Base-by-base conservation (phyloP, 2,329 filamentous ascomycete genomes). In the Cercospora zeina region DNA sequence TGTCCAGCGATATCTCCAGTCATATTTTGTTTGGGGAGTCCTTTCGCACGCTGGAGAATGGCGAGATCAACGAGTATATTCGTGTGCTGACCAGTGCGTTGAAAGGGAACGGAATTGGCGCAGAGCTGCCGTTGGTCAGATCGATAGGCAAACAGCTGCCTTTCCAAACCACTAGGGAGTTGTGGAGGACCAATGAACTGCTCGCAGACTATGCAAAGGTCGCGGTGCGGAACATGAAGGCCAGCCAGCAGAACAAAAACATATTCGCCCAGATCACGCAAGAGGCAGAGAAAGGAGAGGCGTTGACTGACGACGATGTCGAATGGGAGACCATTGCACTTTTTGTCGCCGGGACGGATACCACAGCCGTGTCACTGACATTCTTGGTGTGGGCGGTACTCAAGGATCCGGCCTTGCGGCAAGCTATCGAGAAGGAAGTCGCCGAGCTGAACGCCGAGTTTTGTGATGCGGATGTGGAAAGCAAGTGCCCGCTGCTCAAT, bases 21-120 rank as follows among this genome's bases (percentile, higher is more conserved):
- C 68, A 76, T 53, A 62, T 79, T 4, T 72, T 73, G 39, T 78
- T 79, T 62, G 77, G 77, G 14, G 74, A 77, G 45, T 70, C 67
- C 1, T 78, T 79, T 59, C 66, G 71, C 5, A 77, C 77, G 69
- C 63, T 79, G 9, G 73, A 77, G 50, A 64, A 63, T 8, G 77
- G 76, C 49, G 73, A 72, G 62, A 58, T 66, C 27, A 68, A 66
- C 19, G 69, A 64, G 4, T 75, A 74, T 58, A 74, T 76, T 30
- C 63, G 69, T 9, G 65, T 66, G 3, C 62, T 77, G 4, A 70
- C 73, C 21, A 64, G 64, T 4, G 67, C 70, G 7, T 39, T 75
- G 30, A 65, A 72, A 19, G 72, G 69, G 6, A 67, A 66, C n/a
- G 73, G 73, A 0, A 67, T 76, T 3, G 72, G 73, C 1, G 67